Conservation (phyloP, 371 early-diverging fungal species). For the Zancudomyces culisetae region DNA sequence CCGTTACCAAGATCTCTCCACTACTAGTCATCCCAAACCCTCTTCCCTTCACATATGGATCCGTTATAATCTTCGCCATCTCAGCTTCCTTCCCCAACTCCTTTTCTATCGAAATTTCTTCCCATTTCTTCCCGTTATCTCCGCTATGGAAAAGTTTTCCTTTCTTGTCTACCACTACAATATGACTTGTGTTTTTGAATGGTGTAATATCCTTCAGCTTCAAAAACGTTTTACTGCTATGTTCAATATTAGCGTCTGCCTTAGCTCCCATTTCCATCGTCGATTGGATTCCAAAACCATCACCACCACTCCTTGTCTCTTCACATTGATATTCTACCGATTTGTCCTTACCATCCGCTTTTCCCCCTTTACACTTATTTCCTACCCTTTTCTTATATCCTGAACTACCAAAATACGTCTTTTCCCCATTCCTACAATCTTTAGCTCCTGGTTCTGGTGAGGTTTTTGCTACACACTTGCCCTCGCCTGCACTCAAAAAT, state of each 20-base stretch:
- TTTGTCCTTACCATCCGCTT: too few species aligned
- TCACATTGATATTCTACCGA: too few species aligned
- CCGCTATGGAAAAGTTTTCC: slow-evolving; percentile 40
- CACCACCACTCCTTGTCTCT: too few species aligned
- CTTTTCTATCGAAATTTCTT: slow-evolving; percentile 12
- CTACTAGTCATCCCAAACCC: slow-evolving; percentile 41
- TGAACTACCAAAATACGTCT: slow-evolving; percentile 51
- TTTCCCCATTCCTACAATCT: slow-evolving; percentile 35
- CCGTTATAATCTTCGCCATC: slow-evolving; percentile 13
- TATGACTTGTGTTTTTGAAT: slow-evolving; percentile 32
- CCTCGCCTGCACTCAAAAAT: slow-evolving; percentile 32
- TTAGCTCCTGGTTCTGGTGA: slow-evolving; percentile 30
- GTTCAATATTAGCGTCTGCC: slow-evolving; percentile 22
- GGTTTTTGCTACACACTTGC: slow-evolving; percentile 35
- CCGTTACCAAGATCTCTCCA: slow-evolving; percentile 33
- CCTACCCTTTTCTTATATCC: slow-evolving; percentile 79
- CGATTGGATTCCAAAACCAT: slow-evolving; percentile 11
- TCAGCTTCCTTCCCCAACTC: slow-evolving; percentile 7
- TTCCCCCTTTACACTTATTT: slow-evolving; percentile 37
- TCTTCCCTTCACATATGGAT: slow-evolving; percentile 26
- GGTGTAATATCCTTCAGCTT: slow-evolving; percentile 17
- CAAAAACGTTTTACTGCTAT: slow-evolving; percentile 24
- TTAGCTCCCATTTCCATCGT: slow-evolving; percentile 9
- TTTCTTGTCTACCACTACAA: slow-evolving; percentile 30
- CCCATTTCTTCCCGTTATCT: slow-evolving; percentile 47